Percentiles rank a stretch among this genome's conserved stretches.
These are phyloP conservation scores for Umbilicus rupestris DNA, from an alignment of 164 flowering plant genomes.

Conservation along the genomic window DNA sequence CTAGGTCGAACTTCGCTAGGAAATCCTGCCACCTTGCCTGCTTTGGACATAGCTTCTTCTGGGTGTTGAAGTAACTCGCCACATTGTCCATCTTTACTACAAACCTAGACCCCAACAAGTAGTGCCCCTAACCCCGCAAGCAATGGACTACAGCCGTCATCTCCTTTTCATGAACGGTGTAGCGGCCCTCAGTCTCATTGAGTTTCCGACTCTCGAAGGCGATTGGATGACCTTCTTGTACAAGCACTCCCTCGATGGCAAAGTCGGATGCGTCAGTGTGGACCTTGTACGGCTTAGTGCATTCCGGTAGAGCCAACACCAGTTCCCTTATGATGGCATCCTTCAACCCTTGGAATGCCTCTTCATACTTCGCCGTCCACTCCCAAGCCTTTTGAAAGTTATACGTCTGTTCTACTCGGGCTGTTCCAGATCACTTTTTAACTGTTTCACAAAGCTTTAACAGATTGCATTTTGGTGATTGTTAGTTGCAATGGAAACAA, in stretches of 20 bases:
- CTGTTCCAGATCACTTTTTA: too few relatives aligned
- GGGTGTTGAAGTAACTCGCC: not conserved
- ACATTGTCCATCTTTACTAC: too few relatives aligned
- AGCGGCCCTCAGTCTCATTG: not conserved
- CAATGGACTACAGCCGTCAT: not conserved
- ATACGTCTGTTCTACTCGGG: too few relatives aligned
- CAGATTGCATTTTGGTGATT: too few relatives aligned
- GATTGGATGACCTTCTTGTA: not conserved
- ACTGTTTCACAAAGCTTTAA: too few relatives aligned
- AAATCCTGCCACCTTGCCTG: conserved; percentile 1
- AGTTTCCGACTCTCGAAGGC: not conserved
- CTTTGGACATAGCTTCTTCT: not conserved
- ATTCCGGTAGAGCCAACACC: not conserved
- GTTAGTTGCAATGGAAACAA: too few relatives aligned
- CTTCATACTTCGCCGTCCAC: too few relatives aligned
- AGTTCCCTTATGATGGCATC: not conserved
- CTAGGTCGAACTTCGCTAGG: not conserved
- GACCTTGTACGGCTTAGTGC: not conserved
- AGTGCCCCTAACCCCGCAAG: not conserved
- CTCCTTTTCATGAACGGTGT: not conserved
- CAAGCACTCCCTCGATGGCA: not conserved
- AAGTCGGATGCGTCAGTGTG: conserved; percentile 2
- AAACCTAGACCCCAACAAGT: not conserved
- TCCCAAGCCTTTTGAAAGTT: too few relatives aligned
- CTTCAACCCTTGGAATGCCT: not conserved